Evolutionary conservation across 164 flowering plant species (phyloP), one percentile per base, ranked within the genome.

Genomic region (Akebia trifoliata): DNA sequence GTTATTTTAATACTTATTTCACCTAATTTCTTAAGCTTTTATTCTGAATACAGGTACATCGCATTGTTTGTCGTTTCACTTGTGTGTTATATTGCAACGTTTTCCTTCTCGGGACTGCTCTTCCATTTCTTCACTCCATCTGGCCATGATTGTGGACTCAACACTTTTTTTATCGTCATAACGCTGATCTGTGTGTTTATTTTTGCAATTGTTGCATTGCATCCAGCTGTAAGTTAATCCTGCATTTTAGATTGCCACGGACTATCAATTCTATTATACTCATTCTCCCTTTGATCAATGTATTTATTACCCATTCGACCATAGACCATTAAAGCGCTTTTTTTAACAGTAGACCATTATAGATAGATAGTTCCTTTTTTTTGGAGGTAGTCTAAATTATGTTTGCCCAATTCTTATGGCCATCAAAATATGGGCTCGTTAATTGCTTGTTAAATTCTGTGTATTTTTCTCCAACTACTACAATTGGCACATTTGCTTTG

Each of bases 81-180:
- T 50, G 82, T 77, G 22, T 93, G 96, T 65, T 93, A 90, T 57
- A 59, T 84, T 63, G 78, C 73, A 24, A 76, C 97, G 45, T 76
- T 87, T 69, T 74, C 65, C 62, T 93, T 90, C 70, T 80, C 94
- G 15, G 96, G 90, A 54, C 76, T 93, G 69, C 92, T 90, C 52
- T 93, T 93, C 75, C 89, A 87, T 58, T 86, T 79, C 69, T 93
- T 93, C 67, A 75, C 87, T 25, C 94, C 97, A 54, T 84, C 96
- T 56, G 99, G 96, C 58, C 84, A 84, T 42, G 99, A 93, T 54
- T 93, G 98, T 79, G 94, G 95, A 44, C 82, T 93, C 59, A 93
- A 93, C 69, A 90, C 90, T 56, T 90, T 86, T 72, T 90, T 93
- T 56, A 82, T 93, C 24, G 84, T 82, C 54, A 71, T 84, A 67